These are phyloP conservation scores for Avena eriantha DNA, from an alignment of 176 grass and related monocot species.

Conservation along the genomic window DNA sequence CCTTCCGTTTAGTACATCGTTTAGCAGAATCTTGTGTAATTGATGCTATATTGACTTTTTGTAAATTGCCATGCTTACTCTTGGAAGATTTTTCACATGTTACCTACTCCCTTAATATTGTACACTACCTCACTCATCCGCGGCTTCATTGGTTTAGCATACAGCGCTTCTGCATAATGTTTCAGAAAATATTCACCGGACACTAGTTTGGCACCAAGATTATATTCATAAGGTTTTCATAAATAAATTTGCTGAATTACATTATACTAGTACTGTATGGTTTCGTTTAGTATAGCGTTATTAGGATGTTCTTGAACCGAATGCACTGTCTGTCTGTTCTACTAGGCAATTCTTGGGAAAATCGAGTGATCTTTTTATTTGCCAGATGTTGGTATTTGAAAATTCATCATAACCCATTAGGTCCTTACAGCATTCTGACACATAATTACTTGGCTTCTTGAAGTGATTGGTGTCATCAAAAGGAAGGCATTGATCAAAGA, in stretches of 20 bases:
- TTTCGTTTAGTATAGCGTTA: not conserved
- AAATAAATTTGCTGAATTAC: not conserved
- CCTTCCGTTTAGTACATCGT: not conserved
- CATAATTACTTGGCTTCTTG: not conserved
- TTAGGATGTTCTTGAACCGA: slow-evolving; percentile 12
- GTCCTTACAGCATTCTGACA: not conserved
- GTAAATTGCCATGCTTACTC: not conserved
- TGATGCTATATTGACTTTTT: too few relatives aligned
- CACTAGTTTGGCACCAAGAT: not conserved
- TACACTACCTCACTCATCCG: not conserved
- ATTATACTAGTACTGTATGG: too few relatives aligned
- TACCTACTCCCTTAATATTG: not conserved
- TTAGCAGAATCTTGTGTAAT: too few relatives aligned
- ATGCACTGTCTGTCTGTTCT: not conserved
- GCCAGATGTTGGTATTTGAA: not conserved
- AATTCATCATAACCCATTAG: not conserved
- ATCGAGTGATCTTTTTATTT: not conserved
- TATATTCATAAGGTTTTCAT: not conserved
- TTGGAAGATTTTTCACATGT: not conserved
- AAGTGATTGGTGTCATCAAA: not conserved
- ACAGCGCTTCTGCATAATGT: not conserved
- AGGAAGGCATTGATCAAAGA: slow-evolving; percentile 1
- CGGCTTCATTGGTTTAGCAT: not conserved
- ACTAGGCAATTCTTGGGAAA: not conserved
- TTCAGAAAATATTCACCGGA: not conserved